phyloP scores from a whole-genome alignment of 1,284 basidiomycete species.

The Amylostereum areolatum region DNA sequence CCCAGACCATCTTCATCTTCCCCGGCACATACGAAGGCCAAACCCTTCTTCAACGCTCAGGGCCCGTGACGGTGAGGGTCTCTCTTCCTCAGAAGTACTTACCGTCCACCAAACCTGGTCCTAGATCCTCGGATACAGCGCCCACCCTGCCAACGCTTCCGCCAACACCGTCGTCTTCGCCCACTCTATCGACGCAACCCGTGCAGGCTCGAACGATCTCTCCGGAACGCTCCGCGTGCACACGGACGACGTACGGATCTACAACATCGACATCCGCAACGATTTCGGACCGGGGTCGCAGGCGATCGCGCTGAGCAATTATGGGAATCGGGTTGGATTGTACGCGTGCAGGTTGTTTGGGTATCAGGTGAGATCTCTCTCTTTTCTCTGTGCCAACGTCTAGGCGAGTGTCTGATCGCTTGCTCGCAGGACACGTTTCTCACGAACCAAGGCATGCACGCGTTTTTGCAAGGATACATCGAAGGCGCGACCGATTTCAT shows the following conservation, averaged over 20 bases:
- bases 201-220: slow-evolving; percentile 46
- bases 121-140: slow-evolving; percentile 43
- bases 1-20: slow-evolving; percentile 45
- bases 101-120: neutral
- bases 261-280: slow-evolving; percentile 52
- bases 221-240: slow-evolving; percentile 50
- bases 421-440: slow-evolving; percentile 25
- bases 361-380: slow-evolving; percentile 32
- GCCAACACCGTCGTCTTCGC: slow-evolving; percentile 38
- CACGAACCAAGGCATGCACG: slow-evolving; percentile 38
- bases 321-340: slow-evolving; percentile 42
- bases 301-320: slow-evolving; percentile 49
- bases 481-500: slow-evolving; percentile 54
- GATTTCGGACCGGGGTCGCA: slow-evolving; percentile 44
- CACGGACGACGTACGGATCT: slow-evolving; percentile 45
- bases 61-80: slow-evolving; percentile 18
- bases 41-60: slow-evolving; percentile 39
- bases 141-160: slow-evolving; percentile 25
- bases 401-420: too few species aligned
- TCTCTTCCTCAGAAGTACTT: slow-evolving; percentile 9
- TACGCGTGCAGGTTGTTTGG: slow-evolving; percentile 49
- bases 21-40: slow-evolving; percentile 50
- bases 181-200: slow-evolving; percentile 32
- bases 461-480: slow-evolving; percentile 21
- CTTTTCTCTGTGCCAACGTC: too few species aligned